Percentiles rank a stretch among this genome's conserved stretches.
These are phyloP conservation scores for Cladosporium velox DNA, from an alignment of 2,329 filamentous ascomycete species.

Conservation along the genomic window DNA sequence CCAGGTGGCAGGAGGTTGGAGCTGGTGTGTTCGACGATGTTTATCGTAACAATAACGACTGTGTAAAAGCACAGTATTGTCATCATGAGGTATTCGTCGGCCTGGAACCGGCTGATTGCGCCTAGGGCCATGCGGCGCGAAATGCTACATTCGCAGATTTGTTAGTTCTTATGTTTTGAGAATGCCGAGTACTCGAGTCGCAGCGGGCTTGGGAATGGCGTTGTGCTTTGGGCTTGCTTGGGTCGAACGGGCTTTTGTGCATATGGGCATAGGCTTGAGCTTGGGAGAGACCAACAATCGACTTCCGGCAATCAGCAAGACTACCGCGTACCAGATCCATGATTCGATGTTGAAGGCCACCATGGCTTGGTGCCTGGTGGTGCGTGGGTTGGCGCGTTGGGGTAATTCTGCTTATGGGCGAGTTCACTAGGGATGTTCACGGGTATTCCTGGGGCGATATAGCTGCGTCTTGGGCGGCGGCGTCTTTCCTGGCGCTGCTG, in stretches of 20 bases:
- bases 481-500: conserved; percentile 23
- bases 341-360: conserved; percentile 45
- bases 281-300: conserved; percentile 46
- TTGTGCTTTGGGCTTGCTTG: not conserved
- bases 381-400: conserved; percentile 10
- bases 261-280: conserved; percentile 1
- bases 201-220: conserved; percentile 4
- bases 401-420: conserved; percentile 14
- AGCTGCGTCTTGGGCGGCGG: conserved; percentile 21
- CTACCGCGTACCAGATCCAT: conserved; percentile 51
- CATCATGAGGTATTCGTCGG: conserved; percentile 61
- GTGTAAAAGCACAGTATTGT: conserved; percentile 54
- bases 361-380: conserved; percentile 28
- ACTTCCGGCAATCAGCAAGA: conserved; percentile 42
- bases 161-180: conserved; percentile 10
- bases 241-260: not conserved
- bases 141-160: conserved; percentile 34
- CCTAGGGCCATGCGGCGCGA: conserved; percentile 51
- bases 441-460: conserved; percentile 18
- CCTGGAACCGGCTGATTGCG: conserved; percentile 51
- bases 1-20: conserved; percentile 49
- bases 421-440: conserved; percentile 9
- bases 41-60: conserved; percentile 51
- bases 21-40: conserved; percentile 43
- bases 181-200: not conserved